Evolutionary conservation across 2,329 filamentous ascomycete genomes (phyloP), one percentile per base, ranked within the genome.

Genomic region (Colletotrichum tropicale): DNA sequence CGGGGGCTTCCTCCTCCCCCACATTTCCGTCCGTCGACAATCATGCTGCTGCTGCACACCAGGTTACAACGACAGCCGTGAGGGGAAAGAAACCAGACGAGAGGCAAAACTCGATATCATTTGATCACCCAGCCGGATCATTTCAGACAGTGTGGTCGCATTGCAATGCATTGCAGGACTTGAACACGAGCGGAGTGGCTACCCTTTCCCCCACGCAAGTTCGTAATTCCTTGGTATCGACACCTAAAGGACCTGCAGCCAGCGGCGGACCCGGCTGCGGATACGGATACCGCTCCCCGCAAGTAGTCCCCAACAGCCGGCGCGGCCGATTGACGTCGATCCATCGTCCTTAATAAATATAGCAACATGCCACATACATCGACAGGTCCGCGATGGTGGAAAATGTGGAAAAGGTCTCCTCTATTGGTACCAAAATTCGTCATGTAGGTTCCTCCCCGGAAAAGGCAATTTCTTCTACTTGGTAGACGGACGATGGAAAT

Each of bases 271-370:
- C 43, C 43, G n/a, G 43, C n/a, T 52, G n/a, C 43, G 43, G 43
- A 52, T 21, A 52, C 43, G 43, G 43, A 52, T 52, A 52, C 43
- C 43, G 43, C 43, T 52, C 43, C 43, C 43, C 43, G 43, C 43
- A 52, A 52, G 43, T 52, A 52, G 43, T 52, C 43, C 43, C 43
- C n/a, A 52, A 21, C 43, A 52, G 52, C 52, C 30, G 70, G 56
- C 52, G 68, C 55, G 30, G 32, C 55, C 60, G 67, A 62, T 61
- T 66, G 16, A 66, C 30, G 61, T 66, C 61, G 67, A 75, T 75
- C 67, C 28, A 15, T 38, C 60, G 61, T 66, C 21, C 61, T 75
- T 43, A 70, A 66, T 61, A 74, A 70, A 56, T 74, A 70, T 74
- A 65, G 71, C 34, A 74, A 52, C 34, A 61, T 60, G 71, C 61